Conservation (phyloP, 192 early-diverging fungal genomes). For the Powellomyces hirtus region DNA sequence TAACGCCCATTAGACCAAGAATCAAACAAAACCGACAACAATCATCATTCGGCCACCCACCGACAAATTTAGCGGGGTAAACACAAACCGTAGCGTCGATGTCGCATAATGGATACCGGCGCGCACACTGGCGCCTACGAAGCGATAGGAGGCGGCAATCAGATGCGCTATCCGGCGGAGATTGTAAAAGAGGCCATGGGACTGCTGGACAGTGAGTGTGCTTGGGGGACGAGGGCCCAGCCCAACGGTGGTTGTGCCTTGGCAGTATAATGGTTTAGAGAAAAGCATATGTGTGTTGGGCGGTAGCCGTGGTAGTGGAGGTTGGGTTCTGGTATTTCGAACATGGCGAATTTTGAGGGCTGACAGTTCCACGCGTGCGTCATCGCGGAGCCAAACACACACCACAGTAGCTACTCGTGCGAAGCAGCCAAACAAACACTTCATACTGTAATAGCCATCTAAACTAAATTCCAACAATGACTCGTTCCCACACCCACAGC, state of each 20-base stretch:
- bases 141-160: not conserved
- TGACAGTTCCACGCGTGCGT: too few species aligned
- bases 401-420: too few species aligned
- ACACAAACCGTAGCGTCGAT: not conserved
- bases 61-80: not conserved
- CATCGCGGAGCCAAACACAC: too few species aligned
- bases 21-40: not conserved
- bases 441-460: too few species aligned
- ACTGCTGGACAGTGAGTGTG: not conserved
- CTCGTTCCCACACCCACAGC: constrained; percentile 6
- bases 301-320: too few species aligned
- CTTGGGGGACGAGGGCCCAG: not conserved
- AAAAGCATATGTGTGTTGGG: not conserved
- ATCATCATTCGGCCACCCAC: not conserved
- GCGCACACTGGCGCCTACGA: not conserved
- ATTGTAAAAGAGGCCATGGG: not conserved
- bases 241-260: not conserved
- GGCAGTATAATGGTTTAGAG: not conserved
- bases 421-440: too few species aligned
- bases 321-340: too few species aligned
- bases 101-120: not conserved
- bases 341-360: too few species aligned
- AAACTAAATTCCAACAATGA: too few species aligned
- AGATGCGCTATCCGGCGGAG: not conserved
- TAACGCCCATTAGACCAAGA: not conserved